Evolutionary conservation across 2,329 filamentous ascomycete species (phyloP), one percentile per base, ranked within the genome.

Genomic region (Colletotrichum eleusines): DNA sequence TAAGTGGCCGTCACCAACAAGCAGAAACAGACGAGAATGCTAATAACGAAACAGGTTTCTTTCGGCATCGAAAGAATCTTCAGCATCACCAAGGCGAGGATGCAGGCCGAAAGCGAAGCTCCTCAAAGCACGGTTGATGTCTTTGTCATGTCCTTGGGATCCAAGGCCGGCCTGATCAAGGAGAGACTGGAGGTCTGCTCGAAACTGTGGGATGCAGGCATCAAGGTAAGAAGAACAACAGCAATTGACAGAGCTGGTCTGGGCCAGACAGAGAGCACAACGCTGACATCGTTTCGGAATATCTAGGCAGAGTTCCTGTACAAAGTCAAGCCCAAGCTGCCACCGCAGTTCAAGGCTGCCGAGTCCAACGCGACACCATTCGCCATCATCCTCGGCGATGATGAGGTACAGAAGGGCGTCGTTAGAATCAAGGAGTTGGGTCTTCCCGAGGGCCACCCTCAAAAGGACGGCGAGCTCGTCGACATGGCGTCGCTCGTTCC

Each of bases 61-160:
- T 98, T 98, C 78, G 95, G 95, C 66, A 94, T 98, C 59, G 95
- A 98, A 81, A 91, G 95, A 76, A 98, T 98, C 77, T 97, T 97
- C 83, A 73, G 92, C 76, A 95, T 98, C 78, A 94, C 92, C 74
- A 95, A 97, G 81, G 91, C 93, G 16, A 87, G 91, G 59, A 87
- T 94, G 79, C 89, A 89, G 72, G 88, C 87, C 68, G 88, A 89
- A 76, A 87, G 84, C 65, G 81, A 82, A 38, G 83, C 72, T 1
- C 63, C 70, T 3, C 92, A 73, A 86, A 87, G 74, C 94, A 91
- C 77, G 76, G 91, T 95, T 3, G 95, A 98, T 78, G 94, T 95
- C 55, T 98, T 90, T 81, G 92, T 98, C 77, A 98, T 98, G 94
- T 94, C 94, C 0, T 94, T 98, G 77, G 95, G 94, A 64, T 92